phyloP scores from a whole-genome alignment of 2,329 filamentous ascomycete species.

The Sarocladium strictum region DNA sequence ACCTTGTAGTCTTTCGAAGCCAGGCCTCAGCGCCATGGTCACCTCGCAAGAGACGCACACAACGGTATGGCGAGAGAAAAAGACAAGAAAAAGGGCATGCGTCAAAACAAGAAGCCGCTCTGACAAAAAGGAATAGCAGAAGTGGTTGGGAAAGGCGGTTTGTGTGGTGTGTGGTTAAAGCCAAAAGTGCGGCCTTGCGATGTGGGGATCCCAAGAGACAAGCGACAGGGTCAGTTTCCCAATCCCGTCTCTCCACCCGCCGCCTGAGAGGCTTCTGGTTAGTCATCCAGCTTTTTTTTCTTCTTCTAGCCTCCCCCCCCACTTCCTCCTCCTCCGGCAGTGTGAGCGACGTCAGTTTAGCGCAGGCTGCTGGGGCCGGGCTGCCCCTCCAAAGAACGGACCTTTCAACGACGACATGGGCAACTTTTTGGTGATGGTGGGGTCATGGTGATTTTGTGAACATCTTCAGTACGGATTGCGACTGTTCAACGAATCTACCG shows the following conservation, averaged over 20 bases:
- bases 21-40: too few relatives aligned
- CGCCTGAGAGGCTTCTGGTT: not conserved
- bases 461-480: not conserved
- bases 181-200: slow-evolving; percentile 1
- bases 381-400: slow-evolving; percentile 1
- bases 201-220: not conserved
- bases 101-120: not conserved
- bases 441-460: not conserved
- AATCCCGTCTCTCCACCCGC: not conserved
- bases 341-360: slow-evolving; percentile 3
- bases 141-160: slow-evolving; percentile 1
- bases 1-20: too few relatives aligned
- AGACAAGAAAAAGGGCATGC: not conserved
- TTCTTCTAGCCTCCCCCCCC: not conserved
- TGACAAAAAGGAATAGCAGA: not conserved
- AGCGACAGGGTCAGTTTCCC: not conserved
- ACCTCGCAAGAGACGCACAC: too few relatives aligned
- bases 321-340: too few relatives aligned
- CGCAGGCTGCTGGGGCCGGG: not conserved
- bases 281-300: not conserved
- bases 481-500: not conserved
- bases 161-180: not conserved
- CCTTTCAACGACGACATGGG: not conserved
- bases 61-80: not conserved
- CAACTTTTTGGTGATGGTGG: slow-evolving; percentile 4